phyloP scores from a whole-genome alignment of 495 filamentous ascomycete genomes.

The Penicillium odoratum region DNA sequence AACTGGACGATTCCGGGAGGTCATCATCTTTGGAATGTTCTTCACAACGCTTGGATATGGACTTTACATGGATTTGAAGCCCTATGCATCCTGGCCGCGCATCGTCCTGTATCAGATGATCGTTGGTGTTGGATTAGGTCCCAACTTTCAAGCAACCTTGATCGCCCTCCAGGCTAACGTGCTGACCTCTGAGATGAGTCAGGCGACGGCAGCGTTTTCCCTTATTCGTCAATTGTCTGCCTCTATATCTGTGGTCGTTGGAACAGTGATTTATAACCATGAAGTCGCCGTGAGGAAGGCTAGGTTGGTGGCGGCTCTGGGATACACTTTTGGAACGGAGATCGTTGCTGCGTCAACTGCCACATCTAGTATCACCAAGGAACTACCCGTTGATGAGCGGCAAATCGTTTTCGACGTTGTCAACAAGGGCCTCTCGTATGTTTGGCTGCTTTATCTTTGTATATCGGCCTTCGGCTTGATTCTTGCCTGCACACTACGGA shows the following conservation, averaged over 20 bases:
- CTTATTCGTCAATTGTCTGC: conserved; percentile 39
- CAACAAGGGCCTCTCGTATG: conserved; percentile 7
- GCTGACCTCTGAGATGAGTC: conserved; percentile 33
- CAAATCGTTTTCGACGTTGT: conserved; percentile 6
- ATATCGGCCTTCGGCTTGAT: neutral
- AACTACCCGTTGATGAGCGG: neutral
- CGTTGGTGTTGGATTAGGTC: conserved; percentile 59
- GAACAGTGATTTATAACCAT: conserved; percentile 35
- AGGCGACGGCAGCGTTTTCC: conserved; percentile 38
- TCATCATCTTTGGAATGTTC: conserved; percentile 57
- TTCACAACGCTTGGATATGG: conserved; percentile 62
- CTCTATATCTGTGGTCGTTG: conserved; percentile 43
- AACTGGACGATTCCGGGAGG: conserved; percentile 15
- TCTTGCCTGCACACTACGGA: conserved; percentile 7
- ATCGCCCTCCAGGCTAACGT: conserved; percentile 46
- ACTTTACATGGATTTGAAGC: conserved; percentile 60
- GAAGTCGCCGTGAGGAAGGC: neutral
- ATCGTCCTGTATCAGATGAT: conserved; percentile 58
- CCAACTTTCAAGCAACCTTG: conserved; percentile 61
- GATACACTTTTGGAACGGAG: neutral
- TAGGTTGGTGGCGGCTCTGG: neutral
- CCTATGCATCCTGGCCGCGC: conserved; percentile 54
- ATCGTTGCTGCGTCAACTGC: conserved; percentile 7
- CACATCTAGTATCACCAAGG: neutral
- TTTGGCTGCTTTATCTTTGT: conserved; percentile 8